These are phyloP conservation scores for Phytopythium kandeliae DNA, from an alignment of 352 stramenopile genomes.

Conservation along the genomic window DNA sequence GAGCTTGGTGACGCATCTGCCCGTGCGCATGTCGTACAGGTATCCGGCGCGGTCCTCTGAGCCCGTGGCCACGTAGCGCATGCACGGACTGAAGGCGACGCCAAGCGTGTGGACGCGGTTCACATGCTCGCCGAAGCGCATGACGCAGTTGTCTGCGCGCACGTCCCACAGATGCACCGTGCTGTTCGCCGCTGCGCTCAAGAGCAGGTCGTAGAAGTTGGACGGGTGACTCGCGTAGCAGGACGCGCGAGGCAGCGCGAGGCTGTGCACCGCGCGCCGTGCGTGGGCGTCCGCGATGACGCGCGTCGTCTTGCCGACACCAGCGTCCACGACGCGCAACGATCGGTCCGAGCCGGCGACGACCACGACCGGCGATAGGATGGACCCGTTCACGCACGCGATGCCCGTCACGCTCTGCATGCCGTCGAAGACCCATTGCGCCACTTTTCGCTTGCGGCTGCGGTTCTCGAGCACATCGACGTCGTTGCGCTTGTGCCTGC, in stretches of 20 bases:
- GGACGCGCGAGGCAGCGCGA: slow-evolving; percentile 59
- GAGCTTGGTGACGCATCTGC: slow-evolving; percentile 51
- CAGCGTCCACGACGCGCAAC: slow-evolving; percentile 70
- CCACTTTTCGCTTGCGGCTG: slow-evolving; percentile 59
- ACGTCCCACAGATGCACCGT: slow-evolving; percentile 84
- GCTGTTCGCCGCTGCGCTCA: slow-evolving; percentile 65
- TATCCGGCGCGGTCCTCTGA: slow-evolving; percentile 81
- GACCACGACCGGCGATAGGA: slow-evolving; percentile 74
- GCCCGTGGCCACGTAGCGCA: slow-evolving; percentile 85
- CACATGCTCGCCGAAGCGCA: slow-evolving; percentile 78
- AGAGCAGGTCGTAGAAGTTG: slow-evolving; percentile 83
- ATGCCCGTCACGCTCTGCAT: slow-evolving; percentile 69
- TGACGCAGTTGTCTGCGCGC: slow-evolving; percentile 78
- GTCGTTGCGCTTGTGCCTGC: slow-evolving; percentile 15
- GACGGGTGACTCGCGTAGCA: slow-evolving; percentile 60
- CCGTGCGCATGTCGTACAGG: slow-evolving; percentile 84
- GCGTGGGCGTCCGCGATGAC: slow-evolving; percentile 60
- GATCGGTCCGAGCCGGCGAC: slow-evolving; percentile 70
- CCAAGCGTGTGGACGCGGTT: slow-evolving; percentile 78
- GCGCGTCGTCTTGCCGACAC: slow-evolving; percentile 41
- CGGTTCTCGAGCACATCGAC: slow-evolving; percentile 48
- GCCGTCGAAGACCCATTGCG: slow-evolving; percentile 50
- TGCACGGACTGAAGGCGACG: slow-evolving; percentile 82
- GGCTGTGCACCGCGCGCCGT: slow-evolving; percentile 45
- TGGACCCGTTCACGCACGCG: slow-evolving; percentile 72